phyloP scores from a whole-genome alignment of 345 rosid species.

The Gossypium anomalum region DNA sequence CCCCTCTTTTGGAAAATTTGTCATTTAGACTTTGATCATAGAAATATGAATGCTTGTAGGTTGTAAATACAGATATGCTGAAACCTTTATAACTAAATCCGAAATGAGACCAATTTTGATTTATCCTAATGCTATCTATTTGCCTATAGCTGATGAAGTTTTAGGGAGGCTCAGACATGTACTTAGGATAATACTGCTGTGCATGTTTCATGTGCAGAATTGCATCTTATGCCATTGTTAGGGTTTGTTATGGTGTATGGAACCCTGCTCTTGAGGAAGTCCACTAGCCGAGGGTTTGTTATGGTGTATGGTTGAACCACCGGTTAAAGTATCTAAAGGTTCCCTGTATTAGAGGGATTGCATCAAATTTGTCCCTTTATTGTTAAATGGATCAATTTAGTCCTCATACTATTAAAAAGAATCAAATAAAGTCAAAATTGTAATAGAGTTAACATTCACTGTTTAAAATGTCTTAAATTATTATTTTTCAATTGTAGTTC shows the following conservation, averaged over 20 bases:
- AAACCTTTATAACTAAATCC: background rate
- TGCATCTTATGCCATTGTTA: background rate
- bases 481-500: too few species aligned
- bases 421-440: too few species aligned
- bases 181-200: constrained; percentile 1
- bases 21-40: background rate
- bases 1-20: background rate
- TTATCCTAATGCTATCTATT: background rate
- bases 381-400: too few species aligned
- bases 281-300: background rate
- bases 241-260: background rate
- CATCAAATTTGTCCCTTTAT: too few species aligned
- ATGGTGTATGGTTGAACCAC: background rate
- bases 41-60: background rate
- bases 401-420: too few species aligned
- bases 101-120: background rate
- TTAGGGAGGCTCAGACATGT: background rate
- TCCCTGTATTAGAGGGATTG: too few species aligned
- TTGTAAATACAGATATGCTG: background rate
- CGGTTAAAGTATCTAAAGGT: too few species aligned
- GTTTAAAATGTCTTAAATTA: too few species aligned
- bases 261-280: background rate
- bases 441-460: too few species aligned
- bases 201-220: background rate
- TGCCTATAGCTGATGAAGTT: background rate